Evolutionary conservation across 2,329 filamentous ascomycete species (phyloP).

Genomic region (Teratosphaeria nubilosa): DNA sequence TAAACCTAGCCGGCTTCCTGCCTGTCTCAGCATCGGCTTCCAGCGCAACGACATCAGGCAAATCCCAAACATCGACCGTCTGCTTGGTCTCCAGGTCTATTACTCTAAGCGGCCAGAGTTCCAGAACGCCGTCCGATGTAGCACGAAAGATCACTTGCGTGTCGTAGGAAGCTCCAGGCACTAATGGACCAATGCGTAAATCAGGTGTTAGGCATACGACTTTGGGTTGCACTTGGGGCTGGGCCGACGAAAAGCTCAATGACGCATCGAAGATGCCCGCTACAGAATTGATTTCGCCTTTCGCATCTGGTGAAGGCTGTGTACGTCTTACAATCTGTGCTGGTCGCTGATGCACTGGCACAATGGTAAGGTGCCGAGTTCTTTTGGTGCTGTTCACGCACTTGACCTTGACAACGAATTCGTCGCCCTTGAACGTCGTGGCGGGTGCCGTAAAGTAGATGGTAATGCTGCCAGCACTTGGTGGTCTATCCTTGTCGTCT

Average conservation of each 20-base stretch:
- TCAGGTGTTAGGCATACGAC: constrained; percentile 68
- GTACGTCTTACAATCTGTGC: not conserved
- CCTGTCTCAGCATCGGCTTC: not conserved
- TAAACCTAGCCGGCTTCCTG: not conserved
- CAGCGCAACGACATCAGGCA: constrained; percentile 54
- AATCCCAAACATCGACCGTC: constrained; percentile 64
- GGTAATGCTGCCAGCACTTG: constrained; percentile 47
- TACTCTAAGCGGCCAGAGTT: constrained; percentile 62
- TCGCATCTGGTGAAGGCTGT: not conserved
- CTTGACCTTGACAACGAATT: constrained; percentile 64
- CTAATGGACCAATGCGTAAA: constrained; percentile 60
- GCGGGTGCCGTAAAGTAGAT: constrained; percentile 61
- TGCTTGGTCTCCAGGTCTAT: constrained; percentile 65
- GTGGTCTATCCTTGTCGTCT: not conserved
- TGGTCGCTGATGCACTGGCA: constrained; percentile 34
- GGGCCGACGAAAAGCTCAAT: constrained; percentile 39
- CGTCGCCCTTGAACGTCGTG: constrained; percentile 51
- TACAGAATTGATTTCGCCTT: constrained; percentile 6
- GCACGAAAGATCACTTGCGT: constrained; percentile 64
- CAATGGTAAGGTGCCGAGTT: constrained; percentile 58
- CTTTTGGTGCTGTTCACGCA: constrained; percentile 60
- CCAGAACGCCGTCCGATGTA: constrained; percentile 53
- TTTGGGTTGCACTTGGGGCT: constrained; percentile 40
- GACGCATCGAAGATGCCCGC: constrained; percentile 11
- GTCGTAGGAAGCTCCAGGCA: constrained; percentile 62